phyloP scores from a whole-genome alignment of 2,329 filamentous ascomycete genomes.

The Cryphonectria japonica region DNA sequence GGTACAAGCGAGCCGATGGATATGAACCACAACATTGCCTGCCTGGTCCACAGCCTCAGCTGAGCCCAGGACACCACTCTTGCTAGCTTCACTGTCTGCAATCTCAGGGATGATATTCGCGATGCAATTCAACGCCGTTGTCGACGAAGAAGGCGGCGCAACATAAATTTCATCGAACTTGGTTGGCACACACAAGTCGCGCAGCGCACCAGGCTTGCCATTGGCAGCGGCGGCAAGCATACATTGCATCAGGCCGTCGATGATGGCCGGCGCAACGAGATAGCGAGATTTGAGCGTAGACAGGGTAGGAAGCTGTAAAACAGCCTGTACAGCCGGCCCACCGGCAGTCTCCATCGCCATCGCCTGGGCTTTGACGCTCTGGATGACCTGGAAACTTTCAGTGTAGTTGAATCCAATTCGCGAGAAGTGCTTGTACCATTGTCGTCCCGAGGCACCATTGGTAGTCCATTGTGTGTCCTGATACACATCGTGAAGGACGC shows the following conservation, averaged over 20 bases:
- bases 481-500: background rate
- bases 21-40: background rate
- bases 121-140: background rate
- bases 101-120: background rate
- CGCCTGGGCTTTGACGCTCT: background rate
- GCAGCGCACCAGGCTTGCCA: background rate
- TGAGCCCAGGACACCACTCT: background rate
- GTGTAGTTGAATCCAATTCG: background rate
- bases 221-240: background rate
- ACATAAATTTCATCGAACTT: background rate
- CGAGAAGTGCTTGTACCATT: slow-evolving; percentile 2
- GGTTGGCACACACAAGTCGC: background rate
- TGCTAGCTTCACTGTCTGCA: background rate
- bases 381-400: background rate
- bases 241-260: background rate
- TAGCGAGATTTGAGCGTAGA: background rate
- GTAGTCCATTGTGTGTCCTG: background rate
- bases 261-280: background rate
- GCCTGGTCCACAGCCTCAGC: background rate
- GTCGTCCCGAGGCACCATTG: background rate
- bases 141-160: background rate
- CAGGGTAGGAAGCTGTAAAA: background rate
- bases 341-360: background rate
- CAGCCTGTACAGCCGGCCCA: background rate
- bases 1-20: background rate